Percentiles rank a stretch among this genome's conserved stretches.
phyloP scores from a whole-genome alignment of 768 basidiomycete genomes.

The Leucogyrophana mollusca region DNA sequence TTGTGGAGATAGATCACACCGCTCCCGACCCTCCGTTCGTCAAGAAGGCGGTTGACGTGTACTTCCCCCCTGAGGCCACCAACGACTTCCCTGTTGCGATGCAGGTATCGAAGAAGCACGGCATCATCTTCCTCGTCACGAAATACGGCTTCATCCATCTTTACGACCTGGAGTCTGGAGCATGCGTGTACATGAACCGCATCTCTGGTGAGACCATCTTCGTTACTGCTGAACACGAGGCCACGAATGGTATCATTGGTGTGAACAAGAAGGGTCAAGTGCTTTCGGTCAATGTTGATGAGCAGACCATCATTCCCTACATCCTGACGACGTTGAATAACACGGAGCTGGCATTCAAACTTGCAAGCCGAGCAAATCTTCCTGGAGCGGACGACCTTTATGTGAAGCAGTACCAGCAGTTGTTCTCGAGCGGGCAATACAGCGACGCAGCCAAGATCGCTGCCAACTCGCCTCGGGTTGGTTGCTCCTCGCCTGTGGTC shows the following conservation, averaged over 20 bases:
- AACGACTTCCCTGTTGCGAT: slow-evolving; percentile 99
- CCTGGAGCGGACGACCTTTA: slow-evolving; percentile 98
- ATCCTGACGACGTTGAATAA: slow-evolving; percentile 93
- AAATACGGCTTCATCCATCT: slow-evolving; percentile 99
- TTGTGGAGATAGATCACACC: slow-evolving; percentile 97
- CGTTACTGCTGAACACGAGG: slow-evolving; percentile 95
- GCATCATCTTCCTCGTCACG: slow-evolving; percentile 95
- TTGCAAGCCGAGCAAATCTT: slow-evolving; percentile 92
- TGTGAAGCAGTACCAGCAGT: slow-evolving; percentile 87
- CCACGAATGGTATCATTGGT: slow-evolving; percentile 93
- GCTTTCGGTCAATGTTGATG: slow-evolving; percentile 94
- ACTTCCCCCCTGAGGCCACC: slow-evolving; percentile 96
- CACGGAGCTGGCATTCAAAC: slow-evolving; percentile 95
- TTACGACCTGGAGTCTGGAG: slow-evolving; percentile 95
- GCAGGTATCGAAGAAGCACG: slow-evolving; percentile 97
- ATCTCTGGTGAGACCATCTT: slow-evolving; percentile 99
- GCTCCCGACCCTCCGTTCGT: slow-evolving; percentile 89
- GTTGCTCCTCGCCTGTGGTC: slow-evolving; percentile 17
- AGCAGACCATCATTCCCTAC: slow-evolving; percentile 94
- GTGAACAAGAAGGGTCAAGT: slow-evolving; percentile 99
- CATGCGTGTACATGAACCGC: slow-evolving; percentile 99
- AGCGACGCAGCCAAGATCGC: slow-evolving; percentile 96
- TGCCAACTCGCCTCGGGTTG: slow-evolving; percentile 90
- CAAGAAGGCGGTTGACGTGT: slow-evolving; percentile 98
- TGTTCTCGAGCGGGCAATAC: slow-evolving; percentile 87